Evolutionary conservation across 2,329 filamentous ascomycete genomes (phyloP), one percentile per base, ranked within the genome.

Genomic region (Clarireedia hainanense): DNA sequence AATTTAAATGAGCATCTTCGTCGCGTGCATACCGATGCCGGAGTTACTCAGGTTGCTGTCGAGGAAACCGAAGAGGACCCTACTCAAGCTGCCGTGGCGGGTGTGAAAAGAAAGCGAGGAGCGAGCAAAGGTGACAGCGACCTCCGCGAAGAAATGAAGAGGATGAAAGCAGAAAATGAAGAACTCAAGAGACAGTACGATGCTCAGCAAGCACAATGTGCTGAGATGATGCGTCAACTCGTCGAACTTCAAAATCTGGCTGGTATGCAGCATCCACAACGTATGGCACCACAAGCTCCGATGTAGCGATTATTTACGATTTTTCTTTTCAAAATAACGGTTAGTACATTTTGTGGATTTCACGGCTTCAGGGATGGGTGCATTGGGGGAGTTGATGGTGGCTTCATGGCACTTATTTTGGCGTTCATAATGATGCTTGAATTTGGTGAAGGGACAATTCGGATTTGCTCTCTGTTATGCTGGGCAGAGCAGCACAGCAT

Each of bases 1-100:
- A 97, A 97, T 65, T 77, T 96, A 4, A 91, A 92, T 68, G 92
- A 97, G 72, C 92, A 97, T 72, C 76, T 96, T 17, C 87, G 92
- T 20, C 85, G 92, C 26, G 89, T 95, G n/a, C 92, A 97, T 69
- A 86, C 80, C 43, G 76, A 78, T 48, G 73, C 75, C 42, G 72
- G 68, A 27, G 68, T 73, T 5, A 58, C 27, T 52, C 65, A 47
- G 66, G 55, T 63, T 42, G 60, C 63, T 10, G 67, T 65, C n/a
- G 75, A 74, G 50, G 76, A 78, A n/a, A 66, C 63, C 1, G 67
- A 66, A 59, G 63, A 65, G 43, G 68, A 65, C 60, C 61, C 46
- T 78, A 81, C 70, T 57, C 67, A 65, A 81, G 52, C 52, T 34
- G 80, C 71, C 24, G 52, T 54, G 24, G 72, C 74, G 47, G 67